Evolutionary conservation across 345 rosid genomes (phyloP), one percentile per base, ranked within the genome.

Genomic region (Corymbia maculata): DNA sequence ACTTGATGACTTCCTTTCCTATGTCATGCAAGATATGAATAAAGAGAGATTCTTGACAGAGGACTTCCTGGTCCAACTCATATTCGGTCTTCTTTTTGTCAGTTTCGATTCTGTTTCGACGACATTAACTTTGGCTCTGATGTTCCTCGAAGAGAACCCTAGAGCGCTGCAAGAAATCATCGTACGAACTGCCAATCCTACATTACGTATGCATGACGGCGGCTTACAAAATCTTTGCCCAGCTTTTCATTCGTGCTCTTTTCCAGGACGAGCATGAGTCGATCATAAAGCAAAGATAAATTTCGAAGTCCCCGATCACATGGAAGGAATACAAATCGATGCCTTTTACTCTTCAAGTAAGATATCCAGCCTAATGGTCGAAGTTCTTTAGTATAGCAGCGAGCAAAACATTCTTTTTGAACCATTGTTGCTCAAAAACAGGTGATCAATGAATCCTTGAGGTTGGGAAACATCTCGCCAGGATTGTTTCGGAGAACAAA

Each of bases 261-360:
- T 53, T 45, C 79, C 85, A 92, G 94, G 90, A 88, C 42, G 93
- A 93, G 85, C 91, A 92, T 24, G 90, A 89, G 52, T 85, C 59
- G 32, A 84, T 92, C 68, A 86, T 88, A 14, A 89, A 87, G 64
- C 84, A 26, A 12, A 89, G 91, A 86, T 88, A 86, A 79, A 87
- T 59, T 47, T 32, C 88, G 7, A 70, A 87, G 51, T 85, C 91
- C 22, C 30, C 90, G 26, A 49, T 93, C 36, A 86, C 93, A 32
- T 90, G 94, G 94, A 89, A 90, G 19, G 93, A 93, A 80, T 91
- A 90, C 68, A 91, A 91, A 44, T 91, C 94, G 2, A 89, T 93
- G 91, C 85, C 90, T 86, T 92, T 90, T 85, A 91, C 93, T 2
- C 92, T 85, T 86, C 91, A 89, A 45, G 93, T 91, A 19, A 64